Conservation (phyloP, 2,329 filamentous ascomycete species). For the Purpureocillium lavendulum region DNA sequence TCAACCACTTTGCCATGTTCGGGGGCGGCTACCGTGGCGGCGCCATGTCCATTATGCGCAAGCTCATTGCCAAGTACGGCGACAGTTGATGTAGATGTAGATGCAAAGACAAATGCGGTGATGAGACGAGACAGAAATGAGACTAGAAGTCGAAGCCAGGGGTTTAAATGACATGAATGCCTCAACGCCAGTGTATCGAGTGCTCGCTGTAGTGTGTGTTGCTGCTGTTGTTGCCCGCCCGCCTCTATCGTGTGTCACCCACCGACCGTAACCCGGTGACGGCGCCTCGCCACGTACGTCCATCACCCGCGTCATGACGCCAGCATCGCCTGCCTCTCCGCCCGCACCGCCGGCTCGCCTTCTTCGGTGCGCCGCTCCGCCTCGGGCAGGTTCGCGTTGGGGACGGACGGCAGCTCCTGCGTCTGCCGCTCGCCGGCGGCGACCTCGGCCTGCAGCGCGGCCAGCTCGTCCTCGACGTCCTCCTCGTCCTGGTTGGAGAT, state of each 20-base stretch:
- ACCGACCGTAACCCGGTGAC: background rate
- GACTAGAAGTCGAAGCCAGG: too few relatives aligned
- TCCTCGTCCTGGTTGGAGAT: conserved; percentile 96
- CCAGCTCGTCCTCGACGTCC: conserved; percentile 93
- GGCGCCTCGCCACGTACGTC: background rate
- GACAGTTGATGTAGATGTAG: conserved; percentile 3
- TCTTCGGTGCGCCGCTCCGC: conserved; percentile 7
- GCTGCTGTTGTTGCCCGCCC: too few relatives aligned
- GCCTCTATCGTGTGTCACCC: background rate
- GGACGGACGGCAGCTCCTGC: conserved; percentile 21
- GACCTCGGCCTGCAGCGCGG: conserved; percentile 56
- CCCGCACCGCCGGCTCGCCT: conserved; percentile 13
- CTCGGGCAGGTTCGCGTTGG: conserved; percentile 23
- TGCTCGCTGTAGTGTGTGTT: conserved; percentile 6
- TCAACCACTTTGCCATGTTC: conserved; percentile 84
- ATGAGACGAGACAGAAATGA: conserved; percentile 5
- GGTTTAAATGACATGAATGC: too few relatives aligned
- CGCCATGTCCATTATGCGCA: conserved; percentile 72
- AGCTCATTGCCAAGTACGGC: conserved; percentile 64
- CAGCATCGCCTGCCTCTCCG: conserved; percentile 31
- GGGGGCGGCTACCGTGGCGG: conserved; percentile 69
- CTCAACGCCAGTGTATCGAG: conserved; percentile 10
- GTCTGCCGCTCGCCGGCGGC: conserved; percentile 6
- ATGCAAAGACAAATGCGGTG: background rate
- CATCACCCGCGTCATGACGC: conserved; percentile 16